Evolutionary conservation across 768 basidiomycete species (phyloP), one percentile per base, ranked within the genome.

Genomic region (Suillus americanus): DNA sequence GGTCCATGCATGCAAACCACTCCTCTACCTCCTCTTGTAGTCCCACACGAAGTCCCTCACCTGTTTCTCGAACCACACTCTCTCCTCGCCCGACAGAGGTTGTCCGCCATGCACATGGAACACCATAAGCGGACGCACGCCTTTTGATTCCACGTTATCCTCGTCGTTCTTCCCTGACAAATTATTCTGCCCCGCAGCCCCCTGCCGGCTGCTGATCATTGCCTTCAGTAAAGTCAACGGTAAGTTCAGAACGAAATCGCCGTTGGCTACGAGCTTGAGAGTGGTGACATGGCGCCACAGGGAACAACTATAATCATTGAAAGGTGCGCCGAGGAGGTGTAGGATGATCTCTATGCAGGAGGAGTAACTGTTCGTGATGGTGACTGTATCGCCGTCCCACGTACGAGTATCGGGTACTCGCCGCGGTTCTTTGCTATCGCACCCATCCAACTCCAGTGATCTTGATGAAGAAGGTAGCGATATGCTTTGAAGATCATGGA

Each of bases 111-210:
- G 50, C 38, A 53, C 63, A 51, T 51, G 50, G 8, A 51, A 16
- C 8, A 51, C 50, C 50, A 51, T 28, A 16, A 51, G 50, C 25
- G 50, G 50, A n/a, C 71, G 76, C 41, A 83, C 55, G n/a, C 55
- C 14, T 25, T 55, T 23, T 14, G n/a, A 35, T n/a, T n/a, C 13
- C 33, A 35, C 12, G 2, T 23, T 37, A 37, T 25, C 37, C n/a
- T 18, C 30, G 12, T 12, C 35, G n/a, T n/a, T n/a, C 33, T 13
- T 55, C n/a, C n/a, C 33, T 51, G 25, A 13, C 30, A n/a, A 18
- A 10, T 23, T 37, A 5, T 55, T 9, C 33, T 35, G 12, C 54
- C 2, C 51, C 4, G 30, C 18, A 53, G 30, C 30, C 51, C 20
- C 33, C 35, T 35, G 20, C 55, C 55, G 13, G 55, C 23, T 25